A percentile compares a stretch with the other conserved stretches of the same genome.
Evolutionary conservation across 768 basidiomycete genomes (phyloP).

Genomic region (Exidia glandulosa): DNA sequence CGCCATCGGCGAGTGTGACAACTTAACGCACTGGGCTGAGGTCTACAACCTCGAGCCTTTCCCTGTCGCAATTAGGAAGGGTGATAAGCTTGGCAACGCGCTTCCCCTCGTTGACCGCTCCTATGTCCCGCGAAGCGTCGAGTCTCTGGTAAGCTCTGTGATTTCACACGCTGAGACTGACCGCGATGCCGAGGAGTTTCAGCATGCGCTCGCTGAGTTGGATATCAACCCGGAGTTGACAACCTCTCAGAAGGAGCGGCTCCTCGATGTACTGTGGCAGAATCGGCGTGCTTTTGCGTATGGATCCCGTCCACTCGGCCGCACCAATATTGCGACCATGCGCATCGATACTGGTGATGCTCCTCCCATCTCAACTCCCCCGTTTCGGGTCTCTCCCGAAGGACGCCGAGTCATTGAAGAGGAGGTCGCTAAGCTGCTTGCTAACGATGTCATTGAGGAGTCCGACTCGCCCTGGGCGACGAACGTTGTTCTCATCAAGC

Average conservation of each 20-base stretch:
- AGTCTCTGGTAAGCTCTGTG: neutral
- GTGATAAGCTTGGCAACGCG: neutral
- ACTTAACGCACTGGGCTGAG: neutral
- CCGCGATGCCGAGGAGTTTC: neutral
- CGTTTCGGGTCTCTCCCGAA: neutral
- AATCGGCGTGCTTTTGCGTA: neutral
- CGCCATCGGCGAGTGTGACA: neutral
- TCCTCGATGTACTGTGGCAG: neutral
- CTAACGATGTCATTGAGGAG: slow-evolving; percentile 25
- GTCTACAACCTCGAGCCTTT: neutral
- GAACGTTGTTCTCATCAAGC: slow-evolving; percentile 24
- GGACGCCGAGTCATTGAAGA: neutral
- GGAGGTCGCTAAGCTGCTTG: neutral
- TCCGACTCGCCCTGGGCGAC: slow-evolving; percentile 28
- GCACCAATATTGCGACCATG: neutral
- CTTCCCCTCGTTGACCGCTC: neutral
- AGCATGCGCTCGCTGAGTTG: neutral
- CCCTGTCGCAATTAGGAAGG: neutral
- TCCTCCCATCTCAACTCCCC: neutral
- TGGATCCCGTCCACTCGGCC: neutral
- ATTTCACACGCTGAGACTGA: neutral
- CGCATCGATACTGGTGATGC: neutral
- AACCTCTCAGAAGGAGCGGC: neutral
- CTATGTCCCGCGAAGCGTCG: neutral
- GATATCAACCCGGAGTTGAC: neutral